Evolutionary conservation across 495 filamentous ascomycete species (phyloP).

Genomic region (Tuber microsphaerosporum): DNA sequence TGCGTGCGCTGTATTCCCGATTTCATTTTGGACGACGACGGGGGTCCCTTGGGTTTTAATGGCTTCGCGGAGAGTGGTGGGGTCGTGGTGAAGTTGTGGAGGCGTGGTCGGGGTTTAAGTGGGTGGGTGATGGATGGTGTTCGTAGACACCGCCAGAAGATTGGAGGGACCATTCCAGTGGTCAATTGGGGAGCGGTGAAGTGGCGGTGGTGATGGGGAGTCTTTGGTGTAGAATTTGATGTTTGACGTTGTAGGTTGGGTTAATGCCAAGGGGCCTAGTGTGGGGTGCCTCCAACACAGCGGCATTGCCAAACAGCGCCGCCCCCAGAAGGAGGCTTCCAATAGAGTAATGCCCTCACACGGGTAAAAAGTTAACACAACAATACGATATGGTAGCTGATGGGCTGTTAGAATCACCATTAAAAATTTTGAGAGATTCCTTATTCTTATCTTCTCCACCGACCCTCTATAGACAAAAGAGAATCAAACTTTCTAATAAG

Average conservation of each 20-base stretch:
- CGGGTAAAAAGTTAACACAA: too few species aligned
- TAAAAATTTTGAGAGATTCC: background rate
- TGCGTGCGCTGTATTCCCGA: slow-evolving; percentile 44
- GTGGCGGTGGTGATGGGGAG: background rate
- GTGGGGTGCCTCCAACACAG: background rate
- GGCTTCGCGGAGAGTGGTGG: slow-evolving; percentile 46
- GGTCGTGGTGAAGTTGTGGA: slow-evolving; percentile 42
- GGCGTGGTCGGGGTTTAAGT: slow-evolving; percentile 22
- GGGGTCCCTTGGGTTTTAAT: slow-evolving; percentile 43
- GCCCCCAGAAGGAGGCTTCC: too few species aligned
- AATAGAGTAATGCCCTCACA: too few species aligned
- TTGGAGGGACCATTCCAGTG: slow-evolving; percentile 31
- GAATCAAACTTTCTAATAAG: background rate
- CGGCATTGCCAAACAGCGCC: too few species aligned
- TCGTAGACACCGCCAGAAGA: slow-evolving; percentile 32
- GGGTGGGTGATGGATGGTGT: slow-evolving; percentile 29
- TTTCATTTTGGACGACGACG: slow-evolving; percentile 43
- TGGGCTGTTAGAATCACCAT: background rate
- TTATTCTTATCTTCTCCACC: background rate
- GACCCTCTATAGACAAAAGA: background rate
- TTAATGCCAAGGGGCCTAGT: background rate
- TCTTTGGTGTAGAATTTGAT: background rate
- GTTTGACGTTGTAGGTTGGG: background rate
- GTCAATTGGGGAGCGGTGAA: slow-evolving; percentile 8
- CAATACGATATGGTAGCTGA: background rate